Base-by-base conservation (phyloP, 2,329 filamentous ascomycete genomes). In the Neonectria hederae region DNA sequence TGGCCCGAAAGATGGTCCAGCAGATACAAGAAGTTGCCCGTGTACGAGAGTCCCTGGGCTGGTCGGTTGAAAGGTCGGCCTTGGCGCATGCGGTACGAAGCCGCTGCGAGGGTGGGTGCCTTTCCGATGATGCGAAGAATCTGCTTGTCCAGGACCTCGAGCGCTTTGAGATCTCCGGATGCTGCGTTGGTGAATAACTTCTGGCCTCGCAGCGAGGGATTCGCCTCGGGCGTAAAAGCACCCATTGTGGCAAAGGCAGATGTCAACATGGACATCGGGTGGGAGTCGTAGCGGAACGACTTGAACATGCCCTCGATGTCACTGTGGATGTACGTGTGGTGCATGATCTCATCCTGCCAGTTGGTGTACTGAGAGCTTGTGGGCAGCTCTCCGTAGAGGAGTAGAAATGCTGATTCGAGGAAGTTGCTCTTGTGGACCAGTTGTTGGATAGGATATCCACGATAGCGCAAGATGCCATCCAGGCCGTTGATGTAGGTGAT, bases 21-120 rank as follows among this genome's bases (percentile, higher is more conserved):
- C 72, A 88, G 81, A 55, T 83, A 82, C 10, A 89, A 77, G 62
- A 88, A 80, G 71, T 88, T 88, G 60, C 84, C 85, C 0, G 84
- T 82, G 76, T 85, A 87, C 0, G 79, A 81, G n/a, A 83, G 76
- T 2, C 83, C 80, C 30, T 79, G 75, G 0, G 82, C 80, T 0
- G 84, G 82, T 0, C 81, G 77, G 71, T 83, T 85, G 74, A 87
- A 86, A 0, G 82, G 79, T 0, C 82, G 76, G n/a, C 83, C 83
- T 65, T 83, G 81, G 28, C 83, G 80, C 78, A 86, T 85, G 64
- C 84, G 80, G 77, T 86, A 86, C 1, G 82, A 80, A 3, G 83
- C 82, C 0, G 84, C 84, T 3, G 82, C 83, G 5, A 86, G 74
- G 2, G 83, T 85, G 4, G 83, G 82, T 1, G 83, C 82, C 69